phyloP scores from a whole-genome alignment of 176 grass and related monocot species.

The Eragrostis nindensis region DNA sequence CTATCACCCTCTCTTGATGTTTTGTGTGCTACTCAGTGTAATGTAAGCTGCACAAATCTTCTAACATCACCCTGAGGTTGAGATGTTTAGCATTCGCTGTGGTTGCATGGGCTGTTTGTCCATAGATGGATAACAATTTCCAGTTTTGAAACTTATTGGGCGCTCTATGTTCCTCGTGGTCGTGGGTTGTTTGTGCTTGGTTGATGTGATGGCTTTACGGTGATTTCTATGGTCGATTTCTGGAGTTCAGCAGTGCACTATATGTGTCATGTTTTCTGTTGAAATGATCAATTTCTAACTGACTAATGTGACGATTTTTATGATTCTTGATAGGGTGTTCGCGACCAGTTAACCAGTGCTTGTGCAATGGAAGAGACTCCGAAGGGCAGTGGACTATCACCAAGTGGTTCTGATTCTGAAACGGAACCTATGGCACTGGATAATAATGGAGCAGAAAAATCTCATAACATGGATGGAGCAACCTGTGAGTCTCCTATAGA shows the following conservation, averaged over 20 bases:
- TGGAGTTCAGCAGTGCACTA: background rate
- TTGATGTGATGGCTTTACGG: background rate
- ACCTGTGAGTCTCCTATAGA: slow-evolving; percentile 40
- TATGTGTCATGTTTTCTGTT: slow-evolving; percentile 10
- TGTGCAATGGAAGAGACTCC: slow-evolving; percentile 40
- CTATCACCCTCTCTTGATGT: background rate
- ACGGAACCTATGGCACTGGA: slow-evolving; percentile 42
- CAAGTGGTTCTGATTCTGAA: slow-evolving; percentile 35
- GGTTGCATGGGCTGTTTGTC: background rate
- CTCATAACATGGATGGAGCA: slow-evolving; percentile 31
- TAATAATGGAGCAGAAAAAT: slow-evolving; percentile 30
- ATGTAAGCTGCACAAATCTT: background rate
- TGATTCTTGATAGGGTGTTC: slow-evolving; percentile 35
- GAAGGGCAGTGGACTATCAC: slow-evolving; percentile 28
- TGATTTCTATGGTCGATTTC: background rate
- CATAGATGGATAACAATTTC: background rate
- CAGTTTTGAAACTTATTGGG: slow-evolving; percentile 1
- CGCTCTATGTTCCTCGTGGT: background rate
- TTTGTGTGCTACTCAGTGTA: background rate
- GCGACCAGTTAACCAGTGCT: slow-evolving; percentile 1
- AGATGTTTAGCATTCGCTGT: background rate
- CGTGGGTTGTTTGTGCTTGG: too few relatives aligned
- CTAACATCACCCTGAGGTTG: background rate
- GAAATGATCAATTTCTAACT: slow-evolving; percentile 16
- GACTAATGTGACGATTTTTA: slow-evolving; percentile 11